A percentile compares a stretch with the other conserved stretches of the same genome.
Evolutionary conservation across 352 stramenopile species (phyloP).

Genomic region (Plasmopara halstedii): DNA sequence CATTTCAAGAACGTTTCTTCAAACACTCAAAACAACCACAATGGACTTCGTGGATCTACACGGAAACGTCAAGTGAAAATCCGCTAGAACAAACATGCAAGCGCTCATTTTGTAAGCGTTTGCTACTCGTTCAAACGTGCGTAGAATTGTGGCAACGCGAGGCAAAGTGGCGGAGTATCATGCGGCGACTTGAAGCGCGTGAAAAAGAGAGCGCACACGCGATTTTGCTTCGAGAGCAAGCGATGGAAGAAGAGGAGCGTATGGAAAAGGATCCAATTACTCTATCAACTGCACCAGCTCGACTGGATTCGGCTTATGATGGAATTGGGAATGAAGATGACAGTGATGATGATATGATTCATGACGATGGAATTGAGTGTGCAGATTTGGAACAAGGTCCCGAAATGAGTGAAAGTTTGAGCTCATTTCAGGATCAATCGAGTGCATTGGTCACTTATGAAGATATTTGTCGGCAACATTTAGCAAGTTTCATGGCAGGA

Average conservation of each 20-base stretch:
- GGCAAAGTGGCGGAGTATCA: constrained; percentile 53
- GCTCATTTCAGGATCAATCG: constrained; percentile 12
- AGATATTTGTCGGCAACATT: constrained; percentile 66
- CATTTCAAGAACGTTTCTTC: constrained; percentile 62
- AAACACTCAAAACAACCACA: constrained; percentile 35
- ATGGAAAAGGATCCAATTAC: constrained; percentile 24
- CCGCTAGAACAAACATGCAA: constrained; percentile 53
- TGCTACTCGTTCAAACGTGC: constrained; percentile 43
- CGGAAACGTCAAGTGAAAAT: constrained; percentile 35
- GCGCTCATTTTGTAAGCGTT: constrained; percentile 49
- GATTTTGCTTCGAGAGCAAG: constrained; percentile 59
- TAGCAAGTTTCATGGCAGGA: constrained; percentile 76
- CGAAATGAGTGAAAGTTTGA: constrained; percentile 18
- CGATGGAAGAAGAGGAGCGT: constrained; percentile 53
- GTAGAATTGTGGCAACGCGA: constrained; percentile 56
- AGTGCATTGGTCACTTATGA: constrained; percentile 43
- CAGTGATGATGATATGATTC: constrained; percentile 25
- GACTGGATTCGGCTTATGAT: constrained; percentile 37
- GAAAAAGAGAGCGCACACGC: constrained; percentile 55
- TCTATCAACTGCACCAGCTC: constrained; percentile 22
- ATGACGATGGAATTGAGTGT: constrained; percentile 23
- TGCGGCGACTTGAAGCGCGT: constrained; percentile 37
- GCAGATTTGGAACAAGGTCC: constrained; percentile 25
- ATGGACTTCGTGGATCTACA: constrained; percentile 72
- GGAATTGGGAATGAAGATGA: constrained; percentile 23